These are phyloP conservation scores for Davidsoniella virescens DNA, from an alignment of 2,329 filamentous ascomycete genomes.

Conservation along the genomic window DNA sequence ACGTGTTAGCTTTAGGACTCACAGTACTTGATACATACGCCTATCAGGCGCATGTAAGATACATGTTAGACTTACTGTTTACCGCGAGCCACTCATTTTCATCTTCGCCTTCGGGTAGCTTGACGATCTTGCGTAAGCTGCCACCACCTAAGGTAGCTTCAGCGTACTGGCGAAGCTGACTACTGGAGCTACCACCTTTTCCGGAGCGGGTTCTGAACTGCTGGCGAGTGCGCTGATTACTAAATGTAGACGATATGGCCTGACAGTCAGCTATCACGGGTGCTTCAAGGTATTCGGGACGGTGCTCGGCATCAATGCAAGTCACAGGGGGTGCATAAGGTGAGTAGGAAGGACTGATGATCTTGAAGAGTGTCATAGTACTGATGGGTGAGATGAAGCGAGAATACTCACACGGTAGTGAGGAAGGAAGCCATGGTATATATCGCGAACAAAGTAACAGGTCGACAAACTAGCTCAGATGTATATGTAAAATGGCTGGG, in stretches of 20 bases:
- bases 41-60: neutral
- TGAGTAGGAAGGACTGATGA: constrained; percentile 1
- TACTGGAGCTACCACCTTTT: constrained; percentile 72
- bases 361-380: constrained; percentile 12
- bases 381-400: constrained; percentile 3
- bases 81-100: constrained; percentile 97
- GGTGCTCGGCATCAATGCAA: constrained; percentile 1
- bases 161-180: constrained; percentile 93
- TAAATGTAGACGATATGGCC: constrained; percentile 21
- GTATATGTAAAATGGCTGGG: neutral
- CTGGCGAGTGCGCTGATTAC: constrained; percentile 74
- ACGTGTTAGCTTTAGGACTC: neutral
- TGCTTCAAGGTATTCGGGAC: neutral
- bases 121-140: constrained; percentile 88
- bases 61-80: constrained; percentile 49
- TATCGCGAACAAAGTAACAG: neutral
- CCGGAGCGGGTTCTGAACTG: constrained; percentile 82
- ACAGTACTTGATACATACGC: neutral
- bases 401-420: constrained; percentile 26
- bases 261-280: constrained; percentile 2
- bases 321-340: neutral
- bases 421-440: constrained; percentile 26
- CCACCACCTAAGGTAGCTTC: constrained; percentile 92
- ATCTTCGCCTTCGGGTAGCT: constrained; percentile 91
- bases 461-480: neutral